Percentiles rank a stretch among this genome's conserved stretches.
phyloP scores from a whole-genome alignment of 1,284 basidiomycete species.

The Leccinum griseonigrum region DNA sequence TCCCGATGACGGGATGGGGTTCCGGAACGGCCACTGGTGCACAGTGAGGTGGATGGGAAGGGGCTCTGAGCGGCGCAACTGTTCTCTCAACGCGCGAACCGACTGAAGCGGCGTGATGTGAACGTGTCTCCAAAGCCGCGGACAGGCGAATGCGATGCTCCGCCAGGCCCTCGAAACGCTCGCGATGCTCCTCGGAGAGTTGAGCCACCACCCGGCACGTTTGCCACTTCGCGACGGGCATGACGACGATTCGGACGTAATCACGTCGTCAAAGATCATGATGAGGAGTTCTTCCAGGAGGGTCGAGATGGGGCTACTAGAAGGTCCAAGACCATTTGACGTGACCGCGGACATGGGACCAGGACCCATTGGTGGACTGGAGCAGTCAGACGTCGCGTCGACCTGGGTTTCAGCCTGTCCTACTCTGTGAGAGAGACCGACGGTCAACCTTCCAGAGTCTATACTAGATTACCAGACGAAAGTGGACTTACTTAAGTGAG shows the following conservation, averaged over 20 bases:
- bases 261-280: slow-evolving; percentile 20
- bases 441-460: not conserved
- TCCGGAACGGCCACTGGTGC: slow-evolving; percentile 22
- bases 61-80: slow-evolving; percentile 15
- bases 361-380: not conserved
- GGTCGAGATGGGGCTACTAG: slow-evolving; percentile 11
- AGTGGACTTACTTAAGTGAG: slow-evolving; percentile 2
- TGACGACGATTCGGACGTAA: slow-evolving; percentile 11
- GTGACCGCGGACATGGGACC: no score
- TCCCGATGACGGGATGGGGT: not conserved
- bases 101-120: slow-evolving; percentile 17
- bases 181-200: slow-evolving; percentile 16
- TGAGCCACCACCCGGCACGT: not conserved
- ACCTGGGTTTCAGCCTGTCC: not conserved
- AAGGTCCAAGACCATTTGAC: not conserved
- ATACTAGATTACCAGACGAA: not conserved
- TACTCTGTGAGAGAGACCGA: not conserved
- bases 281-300: slow-evolving; percentile 22
- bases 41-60: slow-evolving; percentile 16
- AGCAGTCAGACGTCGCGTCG: not conserved
- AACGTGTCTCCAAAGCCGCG: slow-evolving; percentile 21
- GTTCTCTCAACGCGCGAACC: slow-evolving; percentile 13
- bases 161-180: slow-evolving; percentile 18
- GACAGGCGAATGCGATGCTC: slow-evolving; percentile 15
- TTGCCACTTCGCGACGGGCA: not conserved